phyloP scores from a whole-genome alignment of 2,329 filamentous ascomycete genomes.

The Xylaria sp. region DNA sequence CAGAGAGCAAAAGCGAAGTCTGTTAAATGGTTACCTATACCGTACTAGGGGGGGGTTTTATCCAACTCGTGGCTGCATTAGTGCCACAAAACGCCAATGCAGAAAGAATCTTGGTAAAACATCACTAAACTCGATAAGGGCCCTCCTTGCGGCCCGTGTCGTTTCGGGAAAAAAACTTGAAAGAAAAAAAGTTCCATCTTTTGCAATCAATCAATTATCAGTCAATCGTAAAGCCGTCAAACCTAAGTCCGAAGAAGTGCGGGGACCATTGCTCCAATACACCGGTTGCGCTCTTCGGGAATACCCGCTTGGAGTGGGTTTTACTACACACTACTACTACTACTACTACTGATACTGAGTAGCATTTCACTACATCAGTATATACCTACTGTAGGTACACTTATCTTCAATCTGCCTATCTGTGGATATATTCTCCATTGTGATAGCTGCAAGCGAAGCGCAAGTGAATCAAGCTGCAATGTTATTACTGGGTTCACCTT shows the following conservation, averaged over 20 bases:
- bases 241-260: slow-evolving; percentile 7
- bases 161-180: slow-evolving; percentile 7
- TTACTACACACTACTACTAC: not conserved
- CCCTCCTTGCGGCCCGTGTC: slow-evolving; percentile 13
- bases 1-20: not conserved
- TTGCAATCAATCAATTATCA: no score
- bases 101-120: slow-evolving; percentile 3
- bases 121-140: slow-evolving; percentile 17
- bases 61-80: not conserved
- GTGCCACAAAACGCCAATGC: slow-evolving; percentile 23
- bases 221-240: no score
- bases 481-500: not conserved
- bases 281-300: slow-evolving; percentile 22
- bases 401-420: not conserved
- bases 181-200: no score
- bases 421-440: slow-evolving; percentile 11
- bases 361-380: not conserved
- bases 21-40: not conserved
- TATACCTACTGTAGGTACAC: not conserved
- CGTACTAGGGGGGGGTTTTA: not conserved
- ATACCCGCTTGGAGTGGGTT: slow-evolving; percentile 21
- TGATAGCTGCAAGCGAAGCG: not conserved
- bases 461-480: not conserved
- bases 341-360: no score
- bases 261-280: slow-evolving; percentile 14